phyloP scores from a whole-genome alignment of 371 early-diverging fungal species.

The Actinomucor elegans region DNA sequence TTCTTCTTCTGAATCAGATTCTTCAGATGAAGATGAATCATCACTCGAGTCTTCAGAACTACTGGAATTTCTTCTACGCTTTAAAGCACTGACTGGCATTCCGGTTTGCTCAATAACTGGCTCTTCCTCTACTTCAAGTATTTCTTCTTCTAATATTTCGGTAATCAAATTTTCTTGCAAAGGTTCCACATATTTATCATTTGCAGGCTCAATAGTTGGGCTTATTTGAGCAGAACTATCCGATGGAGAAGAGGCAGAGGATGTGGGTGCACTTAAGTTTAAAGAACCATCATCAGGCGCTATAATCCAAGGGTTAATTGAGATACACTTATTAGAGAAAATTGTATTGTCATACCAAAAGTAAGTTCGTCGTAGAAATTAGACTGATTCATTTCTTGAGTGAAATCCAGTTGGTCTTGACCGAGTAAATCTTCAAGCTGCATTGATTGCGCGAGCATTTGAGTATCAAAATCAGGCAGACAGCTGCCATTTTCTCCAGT shows the following conservation, averaged over 20 bases:
- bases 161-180: background rate
- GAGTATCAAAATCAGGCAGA: conserved; percentile 31
- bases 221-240: conserved; percentile 17
- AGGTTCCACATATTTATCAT: background rate
- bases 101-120: background rate
- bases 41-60: conserved; percentile 19
- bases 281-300: conserved; percentile 23
- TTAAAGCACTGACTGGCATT: conserved; percentile 1
- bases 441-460: conserved; percentile 37
- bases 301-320: background rate
- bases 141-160: background rate
- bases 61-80: conserved; percentile 27
- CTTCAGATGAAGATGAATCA: conserved; percentile 21
- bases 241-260: conserved; percentile 26
- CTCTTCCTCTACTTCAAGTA: conserved; percentile 13
- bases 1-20: conserved; percentile 22
- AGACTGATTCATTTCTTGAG: conserved; percentile 12
- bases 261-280: conserved; percentile 23
- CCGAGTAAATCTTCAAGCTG: conserved; percentile 44
- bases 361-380: conserved; percentile 45
- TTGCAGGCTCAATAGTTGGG: conserved; percentile 14
- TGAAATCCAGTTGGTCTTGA: conserved; percentile 29
- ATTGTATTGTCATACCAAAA: conserved; percentile 32
- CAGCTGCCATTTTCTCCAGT: conserved; percentile 20
- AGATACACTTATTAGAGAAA: too few relatives aligned